phyloP scores from a whole-genome alignment of 768 basidiomycete genomes.

The Hortiboletus flavorubellus region DNA sequence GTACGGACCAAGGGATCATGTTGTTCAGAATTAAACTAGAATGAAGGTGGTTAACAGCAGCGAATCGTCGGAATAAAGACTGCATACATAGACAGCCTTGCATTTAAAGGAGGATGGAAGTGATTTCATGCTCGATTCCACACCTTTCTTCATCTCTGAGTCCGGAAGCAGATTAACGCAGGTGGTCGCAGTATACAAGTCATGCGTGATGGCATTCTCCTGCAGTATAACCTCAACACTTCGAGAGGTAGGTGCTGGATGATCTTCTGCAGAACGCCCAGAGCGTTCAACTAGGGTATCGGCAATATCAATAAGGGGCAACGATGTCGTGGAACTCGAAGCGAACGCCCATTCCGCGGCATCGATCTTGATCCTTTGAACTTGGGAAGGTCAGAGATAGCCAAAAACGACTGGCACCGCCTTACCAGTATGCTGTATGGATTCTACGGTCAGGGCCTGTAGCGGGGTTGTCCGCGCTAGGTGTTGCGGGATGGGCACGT shows the following conservation, averaged over 20 bases:
- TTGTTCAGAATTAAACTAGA: conserved; percentile 13
- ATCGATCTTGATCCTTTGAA: conserved; percentile 6
- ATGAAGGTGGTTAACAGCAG: neutral
- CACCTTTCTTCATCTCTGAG: conserved; percentile 7
- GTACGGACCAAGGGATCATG: neutral
- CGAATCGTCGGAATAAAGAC: neutral
- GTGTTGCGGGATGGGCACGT: neutral
- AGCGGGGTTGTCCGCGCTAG: neutral
- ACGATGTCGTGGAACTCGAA: neutral
- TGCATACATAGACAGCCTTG: conserved; percentile 8
- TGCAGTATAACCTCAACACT: neutral
- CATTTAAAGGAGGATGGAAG: conserved; percentile 5
- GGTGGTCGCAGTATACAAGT: conserved; percentile 9
- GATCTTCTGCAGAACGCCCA: neutral
- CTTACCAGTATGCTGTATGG: conserved; percentile 8
- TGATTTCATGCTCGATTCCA: conserved; percentile 6
- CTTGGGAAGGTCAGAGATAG: neutral
- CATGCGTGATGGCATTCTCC: conserved; percentile 5
- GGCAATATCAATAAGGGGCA: neutral
- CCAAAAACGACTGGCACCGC: neutral
- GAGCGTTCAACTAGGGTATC: neutral
- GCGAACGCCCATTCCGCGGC: conserved; percentile 2
- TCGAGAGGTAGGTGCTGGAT: neutral
- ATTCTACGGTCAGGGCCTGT: neutral
- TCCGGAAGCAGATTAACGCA: neutral